These are phyloP conservation scores for Beauveria brongniartii DNA, from an alignment of 2,329 filamentous ascomycete genomes.

Conservation along the genomic window DNA sequence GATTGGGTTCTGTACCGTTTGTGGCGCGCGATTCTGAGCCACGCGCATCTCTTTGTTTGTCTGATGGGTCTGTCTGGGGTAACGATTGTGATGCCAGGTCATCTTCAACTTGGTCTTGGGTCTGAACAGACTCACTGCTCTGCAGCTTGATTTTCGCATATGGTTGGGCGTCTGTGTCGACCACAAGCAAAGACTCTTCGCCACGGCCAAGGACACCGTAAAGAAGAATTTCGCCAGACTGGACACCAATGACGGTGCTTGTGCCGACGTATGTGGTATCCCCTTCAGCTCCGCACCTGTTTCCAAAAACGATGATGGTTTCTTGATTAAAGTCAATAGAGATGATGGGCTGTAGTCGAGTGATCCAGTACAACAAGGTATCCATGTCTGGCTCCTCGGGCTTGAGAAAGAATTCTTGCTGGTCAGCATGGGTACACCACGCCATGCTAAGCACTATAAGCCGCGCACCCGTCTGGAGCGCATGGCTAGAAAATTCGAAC, in stretches of 20 bases:
- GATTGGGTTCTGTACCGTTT: neutral
- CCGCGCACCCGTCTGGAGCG: constrained; percentile 47
- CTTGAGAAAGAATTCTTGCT: constrained; percentile 34
- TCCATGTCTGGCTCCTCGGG: constrained; percentile 60
- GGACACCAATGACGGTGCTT: constrained; percentile 61
- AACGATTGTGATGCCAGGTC: neutral
- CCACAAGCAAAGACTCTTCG: constrained; percentile 58
- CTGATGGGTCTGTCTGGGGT: neutral
- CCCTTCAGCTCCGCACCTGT: constrained; percentile 60
- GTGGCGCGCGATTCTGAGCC: neutral
- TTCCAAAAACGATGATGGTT: constrained; percentile 62
- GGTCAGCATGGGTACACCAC: constrained; percentile 58
- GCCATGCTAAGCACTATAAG: constrained; percentile 70
- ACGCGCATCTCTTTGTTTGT: neutral
- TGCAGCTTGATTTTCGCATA: constrained; percentile 33
- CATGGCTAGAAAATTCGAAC: constrained; percentile 40
- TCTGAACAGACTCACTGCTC: neutral
- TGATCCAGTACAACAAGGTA: constrained; percentile 68
- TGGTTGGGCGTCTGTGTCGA: constrained; percentile 48
- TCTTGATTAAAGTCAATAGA: constrained; percentile 44
- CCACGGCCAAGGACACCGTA: constrained; percentile 64
- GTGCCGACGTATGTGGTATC: constrained; percentile 65
- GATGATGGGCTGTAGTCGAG: constrained; percentile 59
- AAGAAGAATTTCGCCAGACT: constrained; percentile 55
- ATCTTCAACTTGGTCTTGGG: neutral